These are phyloP conservation scores for Leishmania turanica DNA, from an alignment of 208 protist genomes.

Conservation along the genomic window DNA sequence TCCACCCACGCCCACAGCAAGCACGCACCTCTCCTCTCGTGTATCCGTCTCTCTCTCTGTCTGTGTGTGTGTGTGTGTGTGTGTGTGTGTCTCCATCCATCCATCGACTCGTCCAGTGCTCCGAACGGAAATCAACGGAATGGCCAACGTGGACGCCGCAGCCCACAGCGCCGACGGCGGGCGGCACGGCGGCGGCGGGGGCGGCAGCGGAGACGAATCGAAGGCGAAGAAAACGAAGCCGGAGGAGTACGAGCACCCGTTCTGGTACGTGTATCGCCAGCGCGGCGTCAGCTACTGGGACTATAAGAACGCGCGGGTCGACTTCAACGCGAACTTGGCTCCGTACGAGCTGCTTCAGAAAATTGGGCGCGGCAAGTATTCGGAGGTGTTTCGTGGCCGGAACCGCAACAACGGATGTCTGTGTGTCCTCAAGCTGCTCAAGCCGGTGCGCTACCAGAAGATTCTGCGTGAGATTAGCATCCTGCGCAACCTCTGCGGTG, in stretches of 20 bases:
- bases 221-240: conserved; percentile 28
- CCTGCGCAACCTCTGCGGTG: conserved; percentile 97
- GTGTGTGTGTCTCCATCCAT: no score
- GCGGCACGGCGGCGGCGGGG: neutral
- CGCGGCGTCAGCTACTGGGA: conserved; percentile 92
- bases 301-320: conserved; percentile 89
- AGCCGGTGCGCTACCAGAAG: conserved; percentile 99
- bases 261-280: conserved; percentile 78
- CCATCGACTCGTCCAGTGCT: no score
- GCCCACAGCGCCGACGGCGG: neutral
- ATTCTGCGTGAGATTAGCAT: conserved; percentile 99
- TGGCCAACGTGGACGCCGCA: neutral
- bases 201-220: conserved; percentile 7
- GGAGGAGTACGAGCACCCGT: conserved; percentile 64
- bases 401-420: conserved; percentile 88
- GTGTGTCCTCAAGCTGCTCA: conserved; percentile 99
- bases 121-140: neutral
- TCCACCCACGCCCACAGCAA: neutral
- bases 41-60: neutral
- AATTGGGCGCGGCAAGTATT: conserved; percentile 99
- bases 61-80: no score
- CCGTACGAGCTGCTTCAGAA: conserved; percentile 97
- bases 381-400: conserved; percentile 98
- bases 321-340: conserved; percentile 85
- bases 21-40: neutral